Conservation (phyloP, 768 basidiomycete genomes). For the Suillus plorans region DNA sequence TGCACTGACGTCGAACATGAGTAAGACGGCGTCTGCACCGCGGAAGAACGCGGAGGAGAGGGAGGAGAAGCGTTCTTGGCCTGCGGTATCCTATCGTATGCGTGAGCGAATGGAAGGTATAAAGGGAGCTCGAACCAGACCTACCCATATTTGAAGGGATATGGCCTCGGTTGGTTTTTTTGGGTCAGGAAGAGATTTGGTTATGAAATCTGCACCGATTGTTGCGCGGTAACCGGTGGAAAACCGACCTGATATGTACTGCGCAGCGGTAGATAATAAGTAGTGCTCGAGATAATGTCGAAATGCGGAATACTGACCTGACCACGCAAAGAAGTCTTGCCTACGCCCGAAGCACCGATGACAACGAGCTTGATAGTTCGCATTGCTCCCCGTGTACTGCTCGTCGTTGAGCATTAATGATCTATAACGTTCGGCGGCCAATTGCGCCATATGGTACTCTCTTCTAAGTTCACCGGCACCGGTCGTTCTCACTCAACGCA, state of each 20-base stretch:
- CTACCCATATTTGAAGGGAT: conserved; percentile 69
- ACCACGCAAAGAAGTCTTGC: conserved; percentile 77
- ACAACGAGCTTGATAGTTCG: conserved; percentile 79
- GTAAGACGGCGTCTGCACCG: conserved; percentile 77
- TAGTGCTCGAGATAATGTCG: background rate
- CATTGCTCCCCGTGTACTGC: conserved; percentile 37
- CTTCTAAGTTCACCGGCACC: background rate
- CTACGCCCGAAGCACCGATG: conserved; percentile 81
- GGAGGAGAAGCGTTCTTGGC: conserved; percentile 85
- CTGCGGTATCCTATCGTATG: conserved; percentile 68
- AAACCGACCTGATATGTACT: conserved; percentile 80
- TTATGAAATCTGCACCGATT: conserved; percentile 88
- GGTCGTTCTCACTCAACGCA: background rate
- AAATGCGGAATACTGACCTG: conserved; percentile 46
- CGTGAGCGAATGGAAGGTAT: background rate
- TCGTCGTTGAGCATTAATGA: conserved; percentile 3
- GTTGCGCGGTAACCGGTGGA: conserved; percentile 79
- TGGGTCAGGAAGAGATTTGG: conserved; percentile 68
- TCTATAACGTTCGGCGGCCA: background rate
- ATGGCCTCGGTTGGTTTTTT: conserved; percentile 53
- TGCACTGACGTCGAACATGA: conserved; percentile 79
- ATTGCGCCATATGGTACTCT: background rate
- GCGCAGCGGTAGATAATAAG: background rate
- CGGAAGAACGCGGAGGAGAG: conserved; percentile 84
- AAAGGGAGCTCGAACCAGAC: conserved; percentile 13